Base-by-base conservation (phyloP, 1,284 basidiomycete species). In the Malassezia slooffiae region DNA sequence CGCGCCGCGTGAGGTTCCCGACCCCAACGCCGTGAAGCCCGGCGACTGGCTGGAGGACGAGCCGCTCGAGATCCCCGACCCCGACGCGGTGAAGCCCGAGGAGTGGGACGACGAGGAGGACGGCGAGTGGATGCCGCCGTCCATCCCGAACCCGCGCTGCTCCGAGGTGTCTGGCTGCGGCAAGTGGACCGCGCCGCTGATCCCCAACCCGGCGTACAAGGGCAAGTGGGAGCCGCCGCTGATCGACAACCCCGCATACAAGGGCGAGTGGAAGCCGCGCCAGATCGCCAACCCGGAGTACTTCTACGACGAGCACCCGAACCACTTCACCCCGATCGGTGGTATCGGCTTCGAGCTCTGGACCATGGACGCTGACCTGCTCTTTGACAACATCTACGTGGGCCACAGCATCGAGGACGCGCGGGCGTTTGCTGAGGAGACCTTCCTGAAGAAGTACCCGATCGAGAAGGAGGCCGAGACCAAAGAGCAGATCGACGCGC, bases 71-170 rank as follows among this genome's bases (percentile, higher is more conserved):
- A 79, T 96, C 56, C 80, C 88, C 38, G 93, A 97, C 71, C 90
- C 93, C 2, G 85, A 89, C 58, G 83, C 88, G 34, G 79, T 82
- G 74, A 96, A 96, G 78, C 93, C 93, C 22, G 91, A 96, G 70
- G 93, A 99, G 73, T 99, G 93, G 93, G 90, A 95, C 68, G 85
- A 97, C 59, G 93, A 96, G 72, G 91, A 97, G 71, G 91, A 97
- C 64, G 93, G 93, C 71, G 91, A 96, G 69, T 99, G 89, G 88
- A 79, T 95, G 51, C 79, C 89, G 10, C 89, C 91, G 21, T 80
- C 79, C 50, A 75, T 97, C 46, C 74, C 79, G 26, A 72, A 72
- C 64, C 71, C 71, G 47, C 95, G 95, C 77, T 85, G 89, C 60
- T 76, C 80, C 55, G 82, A 81, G 47, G 88, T 80, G 48, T 79